Percentiles rank a stretch among this genome's conserved stretches.
Conservation (phyloP, 2,329 filamentous ascomycete species). For the Cordyceps militaris region DNA sequence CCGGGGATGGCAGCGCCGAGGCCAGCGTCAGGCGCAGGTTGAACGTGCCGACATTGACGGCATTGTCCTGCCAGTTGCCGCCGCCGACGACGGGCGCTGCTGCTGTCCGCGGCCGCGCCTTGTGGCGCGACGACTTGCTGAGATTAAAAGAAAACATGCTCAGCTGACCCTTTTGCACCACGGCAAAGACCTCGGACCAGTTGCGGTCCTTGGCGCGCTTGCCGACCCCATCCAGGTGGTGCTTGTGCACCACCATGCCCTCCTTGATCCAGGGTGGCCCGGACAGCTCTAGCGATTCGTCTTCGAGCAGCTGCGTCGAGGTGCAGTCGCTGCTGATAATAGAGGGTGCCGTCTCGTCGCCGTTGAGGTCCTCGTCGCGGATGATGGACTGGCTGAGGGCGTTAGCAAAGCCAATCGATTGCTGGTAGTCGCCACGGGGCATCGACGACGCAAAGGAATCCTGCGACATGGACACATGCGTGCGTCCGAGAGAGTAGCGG, state of each 20-base stretch:
- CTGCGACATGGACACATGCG: constrained; percentile 84
- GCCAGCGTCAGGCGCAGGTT: constrained; percentile 86
- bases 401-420: constrained; percentile 95
- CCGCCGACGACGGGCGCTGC: constrained; percentile 57
- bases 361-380: constrained; percentile 66
- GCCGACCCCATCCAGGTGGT: constrained; percentile 83
- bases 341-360: constrained; percentile 39
- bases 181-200: constrained; percentile 93
- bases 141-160: constrained; percentile 87
- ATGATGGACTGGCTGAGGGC: constrained; percentile 95
- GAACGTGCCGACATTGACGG: constrained; percentile 81
- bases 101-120: constrained; percentile 49
- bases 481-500: constrained; percentile 85
- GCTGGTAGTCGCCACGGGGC: constrained; percentile 76
- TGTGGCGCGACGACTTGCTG: constrained; percentile 68
- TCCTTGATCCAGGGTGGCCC: constrained; percentile 99
- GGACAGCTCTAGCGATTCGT: constrained; percentile 83
- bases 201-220: constrained; percentile 91
- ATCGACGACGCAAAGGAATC: constrained; percentile 78
- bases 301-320: constrained; percentile 67
- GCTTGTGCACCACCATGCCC: constrained; percentile 91
- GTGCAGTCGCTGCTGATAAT: constrained; percentile 54
- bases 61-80: constrained; percentile 97
- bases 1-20: constrained; percentile 79
- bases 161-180: constrained; percentile 90